Conservation (phyloP, 495 filamentous ascomycete genomes). For the Daldinia decipiens region DNA sequence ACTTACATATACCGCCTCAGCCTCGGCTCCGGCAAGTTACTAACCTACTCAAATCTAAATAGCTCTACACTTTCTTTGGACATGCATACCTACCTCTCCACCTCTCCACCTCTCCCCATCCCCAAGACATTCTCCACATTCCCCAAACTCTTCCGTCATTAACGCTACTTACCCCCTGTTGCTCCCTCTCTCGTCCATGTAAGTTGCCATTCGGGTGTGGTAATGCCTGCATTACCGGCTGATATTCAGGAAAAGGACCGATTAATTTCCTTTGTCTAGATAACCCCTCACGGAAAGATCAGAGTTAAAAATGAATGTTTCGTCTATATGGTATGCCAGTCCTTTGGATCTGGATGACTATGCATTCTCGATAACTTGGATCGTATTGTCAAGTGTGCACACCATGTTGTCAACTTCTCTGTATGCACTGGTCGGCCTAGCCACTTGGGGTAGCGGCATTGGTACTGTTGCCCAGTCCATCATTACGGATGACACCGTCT, state of each 20-base stretch:
- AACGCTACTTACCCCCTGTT: conserved; percentile 24
- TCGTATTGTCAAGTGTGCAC: conserved; percentile 14
- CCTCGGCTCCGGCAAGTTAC: not conserved
- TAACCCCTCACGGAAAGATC: conserved; percentile 28
- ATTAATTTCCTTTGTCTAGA: conserved; percentile 13
- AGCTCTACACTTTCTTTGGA: conserved; percentile 1
- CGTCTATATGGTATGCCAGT: conserved; percentile 19
- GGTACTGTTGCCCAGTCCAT: conserved; percentile 34
- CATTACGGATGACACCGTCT: conserved; percentile 58
- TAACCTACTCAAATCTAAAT: not conserved
- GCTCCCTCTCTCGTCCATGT: conserved; percentile 10
- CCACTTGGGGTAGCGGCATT: conserved; percentile 45
- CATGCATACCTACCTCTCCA: too few relatives aligned
- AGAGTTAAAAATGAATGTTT: conserved; percentile 27
- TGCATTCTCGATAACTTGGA: not conserved
- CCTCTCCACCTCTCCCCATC: too few relatives aligned
- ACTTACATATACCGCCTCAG: not conserved
- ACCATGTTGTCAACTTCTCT: conserved; percentile 40
- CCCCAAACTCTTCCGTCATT: conserved; percentile 33
- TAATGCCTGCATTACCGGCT: conserved; percentile 25
- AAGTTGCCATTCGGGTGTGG: conserved; percentile 18
- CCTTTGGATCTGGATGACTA: conserved; percentile 15
- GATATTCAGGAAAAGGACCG: conserved; percentile 34
- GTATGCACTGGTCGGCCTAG: conserved; percentile 49
- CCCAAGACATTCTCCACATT: conserved; percentile 23